Evolutionary conservation across 2,329 filamentous ascomycete genomes (phyloP), one percentile per base, ranked within the genome.

Genomic region (Colletotrichum euphorbiae): DNA sequence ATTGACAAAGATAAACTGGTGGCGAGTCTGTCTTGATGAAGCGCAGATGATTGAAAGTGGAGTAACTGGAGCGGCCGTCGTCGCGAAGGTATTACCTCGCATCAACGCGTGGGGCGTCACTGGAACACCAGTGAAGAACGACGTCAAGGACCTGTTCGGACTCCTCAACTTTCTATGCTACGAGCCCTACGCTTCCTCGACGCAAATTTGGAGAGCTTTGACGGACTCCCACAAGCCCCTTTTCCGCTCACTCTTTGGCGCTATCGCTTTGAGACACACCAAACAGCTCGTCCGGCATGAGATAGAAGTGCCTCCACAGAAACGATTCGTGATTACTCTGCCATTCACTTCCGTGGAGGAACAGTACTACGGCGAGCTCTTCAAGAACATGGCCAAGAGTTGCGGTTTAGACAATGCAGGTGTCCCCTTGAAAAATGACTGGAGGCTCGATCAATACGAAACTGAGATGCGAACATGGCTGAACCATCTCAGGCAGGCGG

Each of bases 31-130:
- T 61, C 83, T 92, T 1, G 90, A 92, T 67, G 94, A 90, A 81
- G 90, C 95, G 0, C 96, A 99, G 75, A 97, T 97, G 91, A 90
- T 98, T 46, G 95, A 98, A 76, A 95, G 89, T 71, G 93, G 94
- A 38, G 90, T 97, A 4, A 94, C 89, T 73, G 90, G 93, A 72
- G 93, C 95, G 31, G 94, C 96, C 1, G 88, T 85, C 52, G 89
- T 98, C 13, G 94, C 94, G 40, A 88, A 90, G 45, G 82, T 91
- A 28, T 91, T 99, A 69, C 94, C 95, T 50, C 87, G 96, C 31
- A 80, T 92, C 71, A 94, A 97, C 79, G 91, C 93, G 2, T 98
- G 96, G 96, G 94, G 91, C 13, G 90, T 99, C 45, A 95, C 93
- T 0, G 96, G 93, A 46, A 99, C 96, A 0, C 96, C 96, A 0